Percentiles rank a stretch among this genome's conserved stretches.
phyloP scores from a whole-genome alignment of 352 stramenopile species.

The Plasmopara viticola region DNA sequence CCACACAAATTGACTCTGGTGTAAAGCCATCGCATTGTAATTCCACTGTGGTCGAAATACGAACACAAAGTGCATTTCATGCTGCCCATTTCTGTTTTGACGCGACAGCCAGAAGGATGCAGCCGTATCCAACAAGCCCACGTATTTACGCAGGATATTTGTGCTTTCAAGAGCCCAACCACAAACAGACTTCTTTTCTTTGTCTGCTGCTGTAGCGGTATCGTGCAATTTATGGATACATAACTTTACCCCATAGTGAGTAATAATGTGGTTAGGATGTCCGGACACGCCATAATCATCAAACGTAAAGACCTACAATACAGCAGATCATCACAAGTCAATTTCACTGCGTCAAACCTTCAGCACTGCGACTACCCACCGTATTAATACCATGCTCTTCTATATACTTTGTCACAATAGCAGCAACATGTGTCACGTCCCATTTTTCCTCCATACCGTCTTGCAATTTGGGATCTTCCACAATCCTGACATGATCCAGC shows the following conservation, averaged over 20 bases:
- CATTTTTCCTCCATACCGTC: constrained; percentile 82
- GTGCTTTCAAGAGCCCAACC: constrained; percentile 70
- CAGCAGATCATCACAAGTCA: background rate
- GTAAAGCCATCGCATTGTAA: constrained; percentile 89
- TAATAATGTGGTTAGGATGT: constrained; percentile 90
- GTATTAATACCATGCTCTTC: constrained; percentile 52
- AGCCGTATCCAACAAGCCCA: constrained; percentile 65
- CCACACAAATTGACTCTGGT: constrained; percentile 95
- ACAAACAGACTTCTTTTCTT: constrained; percentile 24
- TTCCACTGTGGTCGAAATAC: constrained; percentile 59
- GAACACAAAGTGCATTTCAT: constrained; percentile 49
- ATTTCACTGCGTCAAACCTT: background rate
- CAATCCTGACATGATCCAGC: constrained; percentile 39
- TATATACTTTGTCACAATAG: constrained; percentile 48
- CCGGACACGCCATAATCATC: constrained; percentile 90
- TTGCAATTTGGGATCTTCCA: constrained; percentile 80
- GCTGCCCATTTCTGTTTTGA: constrained; percentile 3
- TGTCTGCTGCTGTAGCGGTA: background rate
- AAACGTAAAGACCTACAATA: constrained; percentile 88
- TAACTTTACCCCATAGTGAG: constrained; percentile 48
- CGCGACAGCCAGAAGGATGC: constrained; percentile 38
- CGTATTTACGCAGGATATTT: constrained; percentile 84
- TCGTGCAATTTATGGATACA: constrained; percentile 40
- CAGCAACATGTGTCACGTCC: constrained; percentile 56
- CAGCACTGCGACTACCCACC: constrained; percentile 23